Conservation (phyloP, 306 rosid genomes). For the Cyamopsis tetragonoloba region DNA sequence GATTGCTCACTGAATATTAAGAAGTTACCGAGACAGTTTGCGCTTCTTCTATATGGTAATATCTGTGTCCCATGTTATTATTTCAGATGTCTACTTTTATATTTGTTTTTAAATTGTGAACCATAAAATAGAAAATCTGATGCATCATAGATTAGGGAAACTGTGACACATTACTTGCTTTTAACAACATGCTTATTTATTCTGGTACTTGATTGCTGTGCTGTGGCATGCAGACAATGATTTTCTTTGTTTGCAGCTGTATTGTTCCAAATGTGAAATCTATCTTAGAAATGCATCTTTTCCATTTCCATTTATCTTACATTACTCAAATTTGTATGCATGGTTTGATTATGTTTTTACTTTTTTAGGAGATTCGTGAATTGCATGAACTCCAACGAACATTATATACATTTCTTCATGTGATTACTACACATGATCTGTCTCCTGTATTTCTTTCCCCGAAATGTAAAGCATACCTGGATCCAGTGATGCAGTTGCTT, state of each 20-base stretch:
- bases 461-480: slow-evolving; percentile 68
- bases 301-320: slow-evolving; percentile 15
- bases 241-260: slow-evolving; percentile 3
- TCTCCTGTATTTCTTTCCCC: slow-evolving; percentile 81
- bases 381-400: slow-evolving; percentile 90
- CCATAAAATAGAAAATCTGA: slow-evolving; percentile 1
- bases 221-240: background rate
- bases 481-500: slow-evolving; percentile 82
- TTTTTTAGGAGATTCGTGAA: slow-evolving; percentile 79
- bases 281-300: background rate
- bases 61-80: background rate
- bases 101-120: background rate
- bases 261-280: slow-evolving; percentile 16
- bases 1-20: slow-evolving; percentile 4
- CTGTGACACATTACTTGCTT: slow-evolving; percentile 10
- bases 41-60: slow-evolving; percentile 11
- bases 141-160: slow-evolving; percentile 15
- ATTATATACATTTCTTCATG: slow-evolving; percentile 86
- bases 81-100: background rate
- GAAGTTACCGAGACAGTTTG: slow-evolving; percentile 8
- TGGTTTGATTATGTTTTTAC: slow-evolving; percentile 4
- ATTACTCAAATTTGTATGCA: background rate
- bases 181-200: background rate
- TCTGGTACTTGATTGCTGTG: slow-evolving; percentile 6
- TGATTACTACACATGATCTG: slow-evolving; percentile 70